These are phyloP conservation scores for Mucor irregularis DNA, from an alignment of 371 early-diverging fungal genomes.

Conservation along the genomic window DNA sequence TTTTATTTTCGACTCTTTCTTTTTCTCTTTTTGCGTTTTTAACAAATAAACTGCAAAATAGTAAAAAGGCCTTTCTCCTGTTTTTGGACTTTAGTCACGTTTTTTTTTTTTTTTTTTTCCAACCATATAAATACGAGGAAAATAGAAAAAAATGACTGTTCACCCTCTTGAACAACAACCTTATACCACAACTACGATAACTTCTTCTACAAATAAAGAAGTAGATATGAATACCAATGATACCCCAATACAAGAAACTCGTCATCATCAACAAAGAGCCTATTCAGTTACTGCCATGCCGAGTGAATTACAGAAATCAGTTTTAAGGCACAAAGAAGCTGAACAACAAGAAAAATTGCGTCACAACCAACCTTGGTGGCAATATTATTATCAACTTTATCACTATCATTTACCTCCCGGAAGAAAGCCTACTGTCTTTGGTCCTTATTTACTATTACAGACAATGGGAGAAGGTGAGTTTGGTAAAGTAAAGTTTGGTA, in stretches of 20 bases:
- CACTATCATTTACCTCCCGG: constrained; percentile 50
- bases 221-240: too few species aligned
- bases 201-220: too few species aligned
- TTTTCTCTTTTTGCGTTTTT: neutral
- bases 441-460: constrained; percentile 93
- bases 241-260: neutral
- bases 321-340: constrained; percentile 32
- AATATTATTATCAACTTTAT: constrained; percentile 44
- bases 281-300: constrained; percentile 50
- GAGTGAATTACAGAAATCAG: constrained; percentile 28
- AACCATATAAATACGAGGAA: constrained; percentile 1
- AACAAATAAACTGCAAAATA: neutral
- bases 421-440: constrained; percentile 73
- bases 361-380: constrained; percentile 47
- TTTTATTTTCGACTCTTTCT: neutral
- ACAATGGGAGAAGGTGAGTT: constrained; percentile 99
- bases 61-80: neutral
- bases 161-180: constrained; percentile 21
- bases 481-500: constrained; percentile 97
- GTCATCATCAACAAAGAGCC: constrained; percentile 38
- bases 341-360: constrained; percentile 32
- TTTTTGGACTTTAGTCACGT: constrained; percentile 4
- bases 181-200: neutral
- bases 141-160: constrained; percentile 28
- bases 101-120: neutral